Percentiles rank a stretch among this genome's conserved stretches.
Conservation (phyloP, 139 green algal species). For the Chlorella sp. region DNA sequence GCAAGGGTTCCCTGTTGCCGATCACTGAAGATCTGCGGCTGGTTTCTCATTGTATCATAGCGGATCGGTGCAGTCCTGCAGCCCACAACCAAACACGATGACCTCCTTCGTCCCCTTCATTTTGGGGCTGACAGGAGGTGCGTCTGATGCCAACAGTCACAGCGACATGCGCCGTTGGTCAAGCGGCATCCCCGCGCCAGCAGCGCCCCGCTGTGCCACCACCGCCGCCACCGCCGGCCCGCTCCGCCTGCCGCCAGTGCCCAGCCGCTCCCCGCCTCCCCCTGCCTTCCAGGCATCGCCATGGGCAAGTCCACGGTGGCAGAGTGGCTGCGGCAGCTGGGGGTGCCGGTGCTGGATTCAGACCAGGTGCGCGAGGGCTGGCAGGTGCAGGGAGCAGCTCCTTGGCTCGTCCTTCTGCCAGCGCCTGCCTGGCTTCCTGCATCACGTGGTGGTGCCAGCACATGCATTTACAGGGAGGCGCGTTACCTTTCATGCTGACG, state of each 20-base stretch:
- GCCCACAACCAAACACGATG: not conserved
- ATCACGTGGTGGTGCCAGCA: not conserved
- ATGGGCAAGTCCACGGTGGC: conserved; percentile 77
- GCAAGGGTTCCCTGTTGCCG: too few species aligned
- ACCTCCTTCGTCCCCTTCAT: not conserved
- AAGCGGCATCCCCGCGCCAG: not conserved
- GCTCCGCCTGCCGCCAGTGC: not conserved
- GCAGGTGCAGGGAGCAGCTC: not conserved
- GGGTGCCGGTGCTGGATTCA: conserved; percentile 73
- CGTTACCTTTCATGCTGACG: too few species aligned
- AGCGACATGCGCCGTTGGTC: not conserved
- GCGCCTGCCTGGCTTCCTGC: not conserved
- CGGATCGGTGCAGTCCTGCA: not conserved
- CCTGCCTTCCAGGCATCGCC: conserved; percentile 73
- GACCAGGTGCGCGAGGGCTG: conserved; percentile 62
- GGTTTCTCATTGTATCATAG: not conserved
- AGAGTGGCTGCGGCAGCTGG: conserved; percentile 33
- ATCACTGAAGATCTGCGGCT: too few species aligned
- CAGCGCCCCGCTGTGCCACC: too few species aligned
- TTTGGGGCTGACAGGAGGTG: conserved; percentile 16
- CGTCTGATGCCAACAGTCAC: not conserved
- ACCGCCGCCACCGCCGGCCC: not conserved
- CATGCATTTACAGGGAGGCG: too few species aligned
- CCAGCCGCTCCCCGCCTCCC: not conserved
- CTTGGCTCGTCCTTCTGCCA: not conserved